phyloP scores from a whole-genome alignment of 164 flowering plant species.

The Cinnamomum chago region DNA sequence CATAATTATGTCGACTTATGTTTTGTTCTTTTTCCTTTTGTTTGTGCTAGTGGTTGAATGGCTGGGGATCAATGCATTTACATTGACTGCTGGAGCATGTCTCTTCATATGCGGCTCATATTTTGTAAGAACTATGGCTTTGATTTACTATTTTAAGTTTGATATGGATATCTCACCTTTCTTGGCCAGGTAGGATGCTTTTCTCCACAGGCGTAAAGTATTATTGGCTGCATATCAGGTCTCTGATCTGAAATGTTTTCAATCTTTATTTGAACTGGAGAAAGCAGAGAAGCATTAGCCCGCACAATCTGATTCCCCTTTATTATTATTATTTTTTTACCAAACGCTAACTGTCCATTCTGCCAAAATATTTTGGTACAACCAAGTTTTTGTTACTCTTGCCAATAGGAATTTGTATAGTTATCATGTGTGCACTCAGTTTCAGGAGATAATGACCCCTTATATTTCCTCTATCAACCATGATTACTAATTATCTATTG shows the following conservation, averaged over 20 bases:
- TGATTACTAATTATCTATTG: too few species aligned
- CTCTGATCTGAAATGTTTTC: background rate
- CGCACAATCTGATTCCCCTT: background rate
- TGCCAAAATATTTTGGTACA: background rate
- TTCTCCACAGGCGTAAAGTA: background rate
- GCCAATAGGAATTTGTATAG: background rate
- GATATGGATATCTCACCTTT: background rate
- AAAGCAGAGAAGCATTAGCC: background rate
- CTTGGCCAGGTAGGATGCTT: background rate
- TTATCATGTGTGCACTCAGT: background rate
- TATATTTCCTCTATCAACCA: too few species aligned
- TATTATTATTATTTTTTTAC: background rate
- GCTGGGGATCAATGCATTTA: conserved; percentile 46
- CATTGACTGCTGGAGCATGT: conserved; percentile 32
- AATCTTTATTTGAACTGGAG: background rate
- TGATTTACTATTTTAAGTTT: background rate
- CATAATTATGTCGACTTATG: background rate
- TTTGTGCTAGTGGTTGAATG: conserved; percentile 51
- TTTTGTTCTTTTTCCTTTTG: background rate
- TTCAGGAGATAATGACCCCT: too few species aligned
- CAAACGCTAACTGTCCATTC: background rate
- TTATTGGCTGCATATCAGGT: background rate
- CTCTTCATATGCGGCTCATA: conserved; percentile 52
- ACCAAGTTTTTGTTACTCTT: background rate
- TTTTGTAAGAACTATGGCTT: conserved; percentile 52